phyloP scores from a whole-genome alignment of 1,284 basidiomycete species.

The Leccinum olivaceoglutinosum region DNA sequence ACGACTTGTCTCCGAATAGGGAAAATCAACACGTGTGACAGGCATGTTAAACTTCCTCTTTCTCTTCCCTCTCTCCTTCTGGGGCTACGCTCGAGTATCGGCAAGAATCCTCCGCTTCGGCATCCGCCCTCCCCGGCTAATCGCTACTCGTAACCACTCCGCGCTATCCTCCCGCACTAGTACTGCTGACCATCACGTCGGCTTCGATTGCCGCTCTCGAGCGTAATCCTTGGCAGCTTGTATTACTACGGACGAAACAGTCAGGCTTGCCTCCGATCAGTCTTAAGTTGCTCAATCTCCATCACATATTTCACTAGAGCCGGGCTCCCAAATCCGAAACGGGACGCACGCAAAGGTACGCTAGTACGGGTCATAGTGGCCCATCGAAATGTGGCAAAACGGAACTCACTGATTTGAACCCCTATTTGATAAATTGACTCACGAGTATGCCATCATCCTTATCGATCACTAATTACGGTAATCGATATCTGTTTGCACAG shows the following conservation, averaged over 20 bases:
- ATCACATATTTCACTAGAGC: neutral
- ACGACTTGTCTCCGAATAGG: constrained; percentile 10
- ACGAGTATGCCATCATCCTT: neutral
- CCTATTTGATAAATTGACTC: constrained; percentile 1
- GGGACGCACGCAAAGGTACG: neutral
- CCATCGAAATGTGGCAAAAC: neutral
- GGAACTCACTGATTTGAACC: neutral
- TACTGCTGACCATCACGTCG: constrained; percentile 4
- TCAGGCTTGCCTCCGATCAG: neutral
- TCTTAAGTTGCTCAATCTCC: constrained; percentile 4
- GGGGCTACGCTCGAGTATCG: neutral
- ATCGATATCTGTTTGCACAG: neutral
- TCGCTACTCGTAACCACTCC: neutral
- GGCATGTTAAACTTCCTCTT: constrained; percentile 21
- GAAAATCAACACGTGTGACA: constrained; percentile 23
- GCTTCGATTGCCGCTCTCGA: neutral
- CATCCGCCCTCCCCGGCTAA: constrained; percentile 8
- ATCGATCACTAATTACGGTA: neutral
- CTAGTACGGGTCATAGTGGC: neutral
- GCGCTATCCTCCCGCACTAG: neutral
- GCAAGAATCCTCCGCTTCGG: constrained; percentile 7
- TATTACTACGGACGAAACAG: neutral
- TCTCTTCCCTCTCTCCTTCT: constrained; percentile 9
- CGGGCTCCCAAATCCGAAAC: neutral
- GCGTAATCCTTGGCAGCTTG: constrained; percentile 1